phyloP scores from a whole-genome alignment of 768 basidiomycete genomes.

The Suillus discolor region DNA sequence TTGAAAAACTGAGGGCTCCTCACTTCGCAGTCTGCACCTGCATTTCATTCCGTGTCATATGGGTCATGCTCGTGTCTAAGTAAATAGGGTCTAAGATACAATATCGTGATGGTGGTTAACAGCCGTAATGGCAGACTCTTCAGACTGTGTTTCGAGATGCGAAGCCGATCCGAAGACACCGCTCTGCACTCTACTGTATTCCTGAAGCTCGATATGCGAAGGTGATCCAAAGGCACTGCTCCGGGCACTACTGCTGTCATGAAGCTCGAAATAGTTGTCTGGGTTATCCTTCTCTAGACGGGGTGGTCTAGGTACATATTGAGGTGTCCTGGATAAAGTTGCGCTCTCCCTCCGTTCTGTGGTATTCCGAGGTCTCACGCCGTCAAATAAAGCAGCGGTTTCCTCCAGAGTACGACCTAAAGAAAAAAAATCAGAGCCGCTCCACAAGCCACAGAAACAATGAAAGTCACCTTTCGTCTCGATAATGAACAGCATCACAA shows the following conservation, averaged over 20 bases:
- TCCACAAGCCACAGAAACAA: conserved; percentile 8
- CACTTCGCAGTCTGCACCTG: too few relatives aligned
- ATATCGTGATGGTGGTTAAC: conserved; percentile 5
- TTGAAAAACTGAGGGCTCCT: too few relatives aligned
- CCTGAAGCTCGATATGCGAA: conserved; percentile 5
- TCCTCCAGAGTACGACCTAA: conserved; percentile 70
- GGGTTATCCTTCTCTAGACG: conserved; percentile 6
- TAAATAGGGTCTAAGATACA: conserved; percentile 14
- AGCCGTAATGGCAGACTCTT: conserved; percentile 11
- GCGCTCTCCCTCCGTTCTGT: conserved; percentile 47
- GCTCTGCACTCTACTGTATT: conserved; percentile 4
- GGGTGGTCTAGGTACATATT: not conserved
- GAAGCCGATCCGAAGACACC: not conserved
- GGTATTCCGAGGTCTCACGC: conserved; percentile 43
- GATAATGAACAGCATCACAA: conserved; percentile 55
- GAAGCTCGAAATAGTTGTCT: conserved; percentile 13
- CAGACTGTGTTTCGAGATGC: conserved; percentile 7
- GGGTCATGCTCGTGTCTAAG: not conserved
- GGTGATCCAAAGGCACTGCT: conserved; percentile 3
- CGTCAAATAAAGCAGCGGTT: conserved; percentile 72
- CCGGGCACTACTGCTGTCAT: not conserved
- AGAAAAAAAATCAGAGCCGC: conserved; percentile 16
- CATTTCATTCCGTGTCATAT: too few relatives aligned
- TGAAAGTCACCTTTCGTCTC: conserved; percentile 58
- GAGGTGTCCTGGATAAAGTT: conserved; percentile 18